These are phyloP conservation scores for Epicoccum nigrum DNA, from an alignment of 2,329 filamentous ascomycete species.

Conservation along the genomic window DNA sequence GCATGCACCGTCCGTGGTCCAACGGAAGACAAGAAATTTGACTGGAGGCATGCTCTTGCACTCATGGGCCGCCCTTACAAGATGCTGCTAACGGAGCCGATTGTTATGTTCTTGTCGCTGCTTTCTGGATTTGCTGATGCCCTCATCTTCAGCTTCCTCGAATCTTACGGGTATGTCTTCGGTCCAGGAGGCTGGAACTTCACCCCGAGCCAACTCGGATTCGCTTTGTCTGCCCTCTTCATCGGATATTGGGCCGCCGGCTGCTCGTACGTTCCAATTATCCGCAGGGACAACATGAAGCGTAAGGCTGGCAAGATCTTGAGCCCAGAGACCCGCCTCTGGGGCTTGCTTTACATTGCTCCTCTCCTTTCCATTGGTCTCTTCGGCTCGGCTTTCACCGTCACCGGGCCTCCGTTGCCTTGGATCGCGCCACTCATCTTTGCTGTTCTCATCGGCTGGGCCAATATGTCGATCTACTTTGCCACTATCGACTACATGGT, in stretches of 20 bases:
- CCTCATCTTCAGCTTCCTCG: slow-evolving; percentile 78
- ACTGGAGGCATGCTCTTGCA: slow-evolving; percentile 49
- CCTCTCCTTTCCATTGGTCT: slow-evolving; percentile 69
- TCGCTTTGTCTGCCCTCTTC: slow-evolving; percentile 64
- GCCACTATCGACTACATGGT: slow-evolving; percentile 82
- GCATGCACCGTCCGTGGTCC: slow-evolving; percentile 66
- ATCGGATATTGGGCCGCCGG: slow-evolving; percentile 70
- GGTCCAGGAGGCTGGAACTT: slow-evolving; percentile 65
- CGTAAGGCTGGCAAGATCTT: slow-evolving; percentile 53
- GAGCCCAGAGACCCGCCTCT: slow-evolving; percentile 68
- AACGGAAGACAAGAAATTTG: slow-evolving; percentile 60
- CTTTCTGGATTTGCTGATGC: slow-evolving; percentile 76
- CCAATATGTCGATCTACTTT: slow-evolving; percentile 74
- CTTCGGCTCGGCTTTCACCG: slow-evolving; percentile 68
- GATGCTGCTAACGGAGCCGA: slow-evolving; percentile 77
- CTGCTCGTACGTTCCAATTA: slow-evolving; percentile 60
- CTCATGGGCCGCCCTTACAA: slow-evolving; percentile 70
- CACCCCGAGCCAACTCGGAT: slow-evolving; percentile 60
- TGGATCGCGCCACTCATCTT: slow-evolving; percentile 64
- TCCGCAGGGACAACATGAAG: slow-evolving; percentile 56
- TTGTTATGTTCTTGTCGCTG: slow-evolving; percentile 72
- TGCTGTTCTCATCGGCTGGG: slow-evolving; percentile 64
- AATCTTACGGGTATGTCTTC: slow-evolving; percentile 72
- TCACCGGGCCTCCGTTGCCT: slow-evolving; percentile 65
- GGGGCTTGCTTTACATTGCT: slow-evolving; percentile 67